Evolutionary conservation across 176 grass and related monocot species (phyloP).

Genomic region (Aechmea fasciata): DNA sequence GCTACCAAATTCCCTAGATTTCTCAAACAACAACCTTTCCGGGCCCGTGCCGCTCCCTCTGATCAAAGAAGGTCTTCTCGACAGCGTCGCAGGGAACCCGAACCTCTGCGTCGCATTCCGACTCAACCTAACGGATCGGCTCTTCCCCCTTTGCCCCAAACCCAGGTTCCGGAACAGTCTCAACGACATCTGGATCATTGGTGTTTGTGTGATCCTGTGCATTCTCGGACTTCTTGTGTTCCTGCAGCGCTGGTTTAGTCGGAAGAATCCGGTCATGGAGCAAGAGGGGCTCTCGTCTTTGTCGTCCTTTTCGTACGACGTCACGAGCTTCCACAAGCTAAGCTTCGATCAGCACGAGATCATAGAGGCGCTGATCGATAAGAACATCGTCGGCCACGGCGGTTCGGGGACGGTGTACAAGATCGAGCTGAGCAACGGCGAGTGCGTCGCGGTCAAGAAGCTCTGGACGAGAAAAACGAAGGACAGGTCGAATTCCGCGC

Average conservation of each 20-base stretch:
- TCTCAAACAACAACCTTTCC: slow-evolving; percentile 75
- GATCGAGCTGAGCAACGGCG: slow-evolving; percentile 69
- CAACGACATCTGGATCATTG: slow-evolving; percentile 47
- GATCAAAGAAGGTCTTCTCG: slow-evolving; percentile 71
- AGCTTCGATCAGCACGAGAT: slow-evolving; percentile 93
- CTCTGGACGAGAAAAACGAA: slow-evolving; percentile 44
- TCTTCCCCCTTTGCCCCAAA: slow-evolving; percentile 56
- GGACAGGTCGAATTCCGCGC: not conserved
- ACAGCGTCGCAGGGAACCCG: slow-evolving; percentile 72
- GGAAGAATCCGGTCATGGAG: slow-evolving; percentile 18
- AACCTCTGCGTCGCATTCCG: slow-evolving; percentile 69
- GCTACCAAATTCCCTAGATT: slow-evolving; percentile 84
- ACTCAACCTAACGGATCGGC: slow-evolving; percentile 41
- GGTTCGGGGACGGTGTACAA: slow-evolving; percentile 88
- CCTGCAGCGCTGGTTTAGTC: slow-evolving; percentile 36
- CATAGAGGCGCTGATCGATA: slow-evolving; percentile 76
- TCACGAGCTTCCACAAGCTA: slow-evolving; percentile 88
- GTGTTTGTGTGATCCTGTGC: slow-evolving; percentile 33
- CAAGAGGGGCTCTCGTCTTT: slow-evolving; percentile 39
- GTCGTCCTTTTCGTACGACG: slow-evolving; percentile 53
- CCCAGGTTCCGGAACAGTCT: slow-evolving; percentile 29
- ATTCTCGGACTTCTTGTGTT: slow-evolving; percentile 26
- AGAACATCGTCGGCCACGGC: slow-evolving; percentile 80
- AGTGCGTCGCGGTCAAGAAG: slow-evolving; percentile 80
- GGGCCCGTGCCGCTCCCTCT: slow-evolving; percentile 60